phyloP scores from a whole-genome alignment of 805 yeast species.

The Metschnikowia kofuensis region DNA sequence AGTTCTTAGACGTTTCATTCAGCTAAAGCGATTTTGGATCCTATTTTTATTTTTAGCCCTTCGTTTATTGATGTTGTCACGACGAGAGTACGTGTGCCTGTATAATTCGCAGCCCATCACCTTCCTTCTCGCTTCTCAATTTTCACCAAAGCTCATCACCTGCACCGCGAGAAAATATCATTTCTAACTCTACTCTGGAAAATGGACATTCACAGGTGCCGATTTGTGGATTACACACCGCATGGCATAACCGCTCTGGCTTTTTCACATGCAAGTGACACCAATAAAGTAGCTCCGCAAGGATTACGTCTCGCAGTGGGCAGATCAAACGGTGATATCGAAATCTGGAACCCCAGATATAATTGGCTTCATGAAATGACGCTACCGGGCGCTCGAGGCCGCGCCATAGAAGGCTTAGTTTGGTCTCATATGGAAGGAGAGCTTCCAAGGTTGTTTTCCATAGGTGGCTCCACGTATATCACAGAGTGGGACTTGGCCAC shows the following conservation, averaged over 20 bases:
- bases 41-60: too few relatives aligned
- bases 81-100: conserved; percentile 1
- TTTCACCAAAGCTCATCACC: conserved; percentile 14
- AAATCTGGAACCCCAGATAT: conserved; percentile 86
- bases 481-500: conserved; percentile 89
- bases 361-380: conserved; percentile 76
- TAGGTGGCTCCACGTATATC: conserved; percentile 87
- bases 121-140: conserved; percentile 9
- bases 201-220: conserved; percentile 84
- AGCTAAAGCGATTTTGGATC: too few relatives aligned
- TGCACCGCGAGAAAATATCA: conserved; percentile 16
- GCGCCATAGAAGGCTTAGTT: conserved; percentile 84
- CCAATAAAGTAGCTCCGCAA: conserved; percentile 35
- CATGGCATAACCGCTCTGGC: conserved; percentile 79
- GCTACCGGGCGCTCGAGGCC: conserved; percentile 74
- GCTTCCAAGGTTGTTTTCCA: conserved; percentile 73
- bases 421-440: conserved; percentile 61
- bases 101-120: conserved; percentile 12
- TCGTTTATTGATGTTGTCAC: too few relatives aligned
- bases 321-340: conserved; percentile 90
- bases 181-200: conserved; percentile 4
- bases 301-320: conserved; percentile 85
- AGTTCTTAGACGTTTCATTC: too few relatives aligned
- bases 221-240: conserved; percentile 87
- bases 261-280: conserved; percentile 53